Percentiles rank a stretch among this genome's conserved stretches.
Evolutionary conservation across 257 asterid species (phyloP).

Genomic region (Plantago major): DNA sequence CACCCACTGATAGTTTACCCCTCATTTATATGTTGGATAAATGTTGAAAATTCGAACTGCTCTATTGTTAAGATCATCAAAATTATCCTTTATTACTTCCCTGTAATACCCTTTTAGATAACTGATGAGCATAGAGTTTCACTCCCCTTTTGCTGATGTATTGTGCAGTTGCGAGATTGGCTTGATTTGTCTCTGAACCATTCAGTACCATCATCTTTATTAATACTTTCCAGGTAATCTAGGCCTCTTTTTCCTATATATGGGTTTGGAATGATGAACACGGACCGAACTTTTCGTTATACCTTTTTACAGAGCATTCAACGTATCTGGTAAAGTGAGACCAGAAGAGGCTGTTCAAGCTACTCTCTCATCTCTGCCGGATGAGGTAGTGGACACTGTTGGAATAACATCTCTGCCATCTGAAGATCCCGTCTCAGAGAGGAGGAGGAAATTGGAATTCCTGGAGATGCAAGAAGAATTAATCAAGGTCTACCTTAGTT

Average conservation of each 20-base stretch:
- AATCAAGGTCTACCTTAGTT: conserved; percentile 57
- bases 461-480: conserved; percentile 96
- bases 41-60: not conserved
- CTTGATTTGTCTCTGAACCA: conserved; percentile 90
- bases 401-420: conserved; percentile 88
- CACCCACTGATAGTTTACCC: not conserved
- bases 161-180: conserved; percentile 90
- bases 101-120: not conserved
- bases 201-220: conserved; percentile 89
- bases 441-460: conserved; percentile 92
- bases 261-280: conserved; percentile 15
- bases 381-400: conserved; percentile 95
- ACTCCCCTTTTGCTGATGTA: conserved; percentile 11
- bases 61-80: not conserved
- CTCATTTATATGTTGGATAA: not conserved
- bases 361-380: conserved; percentile 93
- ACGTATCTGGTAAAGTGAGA: conserved; percentile 80
- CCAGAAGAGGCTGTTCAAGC: conserved; percentile 95
- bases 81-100: not conserved
- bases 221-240: conserved; percentile 80
- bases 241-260: conserved; percentile 19
- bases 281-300: conserved; percentile 8
- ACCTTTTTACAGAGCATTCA: conserved; percentile 64
- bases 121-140: conserved; percentile 6
- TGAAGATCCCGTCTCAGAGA: conserved; percentile 88